Percentiles rank a stretch among this genome's conserved stretches.
phyloP scores from a whole-genome alignment of 2,329 filamentous ascomycete genomes.

The Calonectria crousiana region DNA sequence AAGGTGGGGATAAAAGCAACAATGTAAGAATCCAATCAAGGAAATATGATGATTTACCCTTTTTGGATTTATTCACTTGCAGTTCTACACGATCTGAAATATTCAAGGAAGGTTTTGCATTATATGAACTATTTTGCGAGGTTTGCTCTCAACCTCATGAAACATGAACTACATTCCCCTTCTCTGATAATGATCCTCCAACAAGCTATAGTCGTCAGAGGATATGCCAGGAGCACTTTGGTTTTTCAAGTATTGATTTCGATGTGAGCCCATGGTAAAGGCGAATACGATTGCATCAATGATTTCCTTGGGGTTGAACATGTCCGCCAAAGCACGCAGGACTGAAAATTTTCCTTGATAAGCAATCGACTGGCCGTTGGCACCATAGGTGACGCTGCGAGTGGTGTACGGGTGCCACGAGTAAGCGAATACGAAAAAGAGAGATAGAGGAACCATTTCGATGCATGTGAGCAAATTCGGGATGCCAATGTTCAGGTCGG shows the following conservation, averaged over 20 bases:
- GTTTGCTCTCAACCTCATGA: background rate
- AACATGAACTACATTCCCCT: background rate
- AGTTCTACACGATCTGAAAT: background rate
- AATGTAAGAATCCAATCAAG: too few species aligned
- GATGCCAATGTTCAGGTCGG: constrained; percentile 37
- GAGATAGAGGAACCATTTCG: constrained; percentile 35
- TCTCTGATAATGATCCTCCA: constrained; percentile 17
- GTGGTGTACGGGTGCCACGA: constrained; percentile 34
- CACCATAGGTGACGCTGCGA: background rate
- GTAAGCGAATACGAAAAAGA: constrained; percentile 36
- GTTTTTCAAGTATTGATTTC: background rate
- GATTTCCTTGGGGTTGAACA: constrained; percentile 11
- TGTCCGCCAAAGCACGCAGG: background rate
- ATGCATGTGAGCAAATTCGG: constrained; percentile 36
- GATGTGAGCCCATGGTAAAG: constrained; percentile 12
- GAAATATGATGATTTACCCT: too few species aligned
- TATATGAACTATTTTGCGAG: background rate
- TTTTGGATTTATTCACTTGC: background rate
- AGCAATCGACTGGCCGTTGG: background rate
- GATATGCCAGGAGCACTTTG: background rate
- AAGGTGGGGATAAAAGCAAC: too few species aligned
- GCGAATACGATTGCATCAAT: constrained; percentile 1
- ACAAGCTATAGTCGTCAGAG: constrained; percentile 4
- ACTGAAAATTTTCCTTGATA: background rate
- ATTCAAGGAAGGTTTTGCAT: background rate